Percentiles rank a stretch among this genome's conserved stretches.
These are phyloP conservation scores for Pilasporangium apinafurcum DNA, from an alignment of 352 stramenopile genomes.

Conservation along the genomic window DNA sequence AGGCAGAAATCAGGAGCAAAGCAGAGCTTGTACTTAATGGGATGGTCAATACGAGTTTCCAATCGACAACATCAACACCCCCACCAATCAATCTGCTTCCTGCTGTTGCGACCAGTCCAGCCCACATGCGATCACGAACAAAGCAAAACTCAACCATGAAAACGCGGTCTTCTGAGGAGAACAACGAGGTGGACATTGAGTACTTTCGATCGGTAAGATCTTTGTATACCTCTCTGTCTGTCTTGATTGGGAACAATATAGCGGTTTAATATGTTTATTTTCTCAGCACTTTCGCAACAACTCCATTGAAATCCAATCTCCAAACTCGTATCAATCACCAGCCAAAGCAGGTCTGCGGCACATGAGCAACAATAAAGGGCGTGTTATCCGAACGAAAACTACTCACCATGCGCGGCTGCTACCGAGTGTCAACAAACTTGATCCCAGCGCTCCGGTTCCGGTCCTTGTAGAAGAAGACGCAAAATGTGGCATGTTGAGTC, in stretches of 20 bases:
- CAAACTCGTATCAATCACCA: too few species aligned
- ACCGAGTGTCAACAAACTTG: constrained; percentile 62
- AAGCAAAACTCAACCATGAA: constrained; percentile 13
- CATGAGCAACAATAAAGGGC: constrained; percentile 17
- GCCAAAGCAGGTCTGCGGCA: constrained; percentile 3
- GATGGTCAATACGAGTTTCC: constrained; percentile 44
- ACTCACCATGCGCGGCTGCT: constrained; percentile 43
- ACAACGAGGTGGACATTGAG: constrained; percentile 18
- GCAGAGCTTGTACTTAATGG: constrained; percentile 72
- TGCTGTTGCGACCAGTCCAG: constrained; percentile 4
- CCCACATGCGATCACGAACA: not conserved
- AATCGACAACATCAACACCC: constrained; percentile 4
- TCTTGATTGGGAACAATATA: not conserved
- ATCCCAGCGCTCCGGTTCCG: constrained; percentile 43
- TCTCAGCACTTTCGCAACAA: constrained; percentile 32
- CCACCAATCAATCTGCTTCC: constrained; percentile 20
- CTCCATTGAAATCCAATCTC: constrained; percentile 22
- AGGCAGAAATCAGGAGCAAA: constrained; percentile 69
- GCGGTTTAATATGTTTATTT: not conserved
- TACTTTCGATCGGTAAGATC: constrained; percentile 39
- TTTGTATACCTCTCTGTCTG: not conserved
- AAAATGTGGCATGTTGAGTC: constrained; percentile 50
- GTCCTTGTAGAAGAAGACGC: constrained; percentile 55
- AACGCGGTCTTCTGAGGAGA: constrained; percentile 1
- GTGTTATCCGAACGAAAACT: constrained; percentile 58